Conservation (phyloP, 495 filamentous ascomycete species). For the Aspergillus cavernicola region DNA sequence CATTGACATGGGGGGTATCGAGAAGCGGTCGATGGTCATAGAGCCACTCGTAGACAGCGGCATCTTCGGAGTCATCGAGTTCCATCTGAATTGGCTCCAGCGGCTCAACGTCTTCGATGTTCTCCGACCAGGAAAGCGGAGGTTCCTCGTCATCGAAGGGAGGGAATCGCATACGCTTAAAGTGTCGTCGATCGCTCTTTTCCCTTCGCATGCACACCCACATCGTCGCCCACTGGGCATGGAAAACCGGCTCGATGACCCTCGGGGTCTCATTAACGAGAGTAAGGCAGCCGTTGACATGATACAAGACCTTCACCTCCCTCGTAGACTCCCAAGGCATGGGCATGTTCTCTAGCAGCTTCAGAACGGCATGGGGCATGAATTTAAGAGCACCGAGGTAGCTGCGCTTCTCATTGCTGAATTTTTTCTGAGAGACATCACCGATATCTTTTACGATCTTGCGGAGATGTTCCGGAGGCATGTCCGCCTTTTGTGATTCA, state of each 20-base stretch:
- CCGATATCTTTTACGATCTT: constrained; percentile 99
- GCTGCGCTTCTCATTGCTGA: constrained; percentile 96
- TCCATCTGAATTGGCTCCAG: constrained; percentile 99
- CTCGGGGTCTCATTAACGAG: constrained; percentile 95
- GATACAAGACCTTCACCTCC: constrained; percentile 97
- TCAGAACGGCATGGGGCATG: constrained; percentile 99
- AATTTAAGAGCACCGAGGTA: constrained; percentile 98
- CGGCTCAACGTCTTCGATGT: constrained; percentile 97
- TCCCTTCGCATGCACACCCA: constrained; percentile 98
- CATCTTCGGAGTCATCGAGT: constrained; percentile 93
- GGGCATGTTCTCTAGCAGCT: constrained; percentile 98
- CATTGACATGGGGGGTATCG: constrained; percentile 92
- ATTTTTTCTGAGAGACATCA: constrained; percentile 99
- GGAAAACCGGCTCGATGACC: constrained; percentile 97
- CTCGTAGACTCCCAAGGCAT: constrained; percentile 98
- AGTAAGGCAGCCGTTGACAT: constrained; percentile 96
- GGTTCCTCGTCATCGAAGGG: constrained; percentile 99
- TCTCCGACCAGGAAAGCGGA: constrained; percentile 95
- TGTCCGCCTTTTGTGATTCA: constrained; percentile 96
- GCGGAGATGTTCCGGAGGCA: constrained; percentile 96
- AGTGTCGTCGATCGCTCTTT: constrained; percentile 92
- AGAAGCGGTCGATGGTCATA: constrained; percentile 92
- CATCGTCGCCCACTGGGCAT: constrained; percentile 99
- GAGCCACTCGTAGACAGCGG: constrained; percentile 90
- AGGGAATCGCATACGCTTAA: constrained; percentile 98